These are phyloP conservation scores for Kockiozyma suomiensis DNA, from an alignment of 805 yeast species.

Conservation along the genomic window DNA sequence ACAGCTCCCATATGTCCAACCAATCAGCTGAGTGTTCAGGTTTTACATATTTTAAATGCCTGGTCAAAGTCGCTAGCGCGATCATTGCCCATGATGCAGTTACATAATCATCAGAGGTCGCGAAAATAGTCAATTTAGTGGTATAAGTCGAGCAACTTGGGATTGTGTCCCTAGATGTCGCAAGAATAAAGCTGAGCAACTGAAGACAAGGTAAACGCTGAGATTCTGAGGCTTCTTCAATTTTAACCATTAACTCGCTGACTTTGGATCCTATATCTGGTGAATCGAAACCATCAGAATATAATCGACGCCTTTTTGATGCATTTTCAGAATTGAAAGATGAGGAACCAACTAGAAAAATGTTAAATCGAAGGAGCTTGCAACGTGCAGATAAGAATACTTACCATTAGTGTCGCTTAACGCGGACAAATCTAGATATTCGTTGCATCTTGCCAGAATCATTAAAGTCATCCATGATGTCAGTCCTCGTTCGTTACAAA, in stretches of 20 bases:
- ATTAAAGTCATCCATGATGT: slow-evolving; percentile 19
- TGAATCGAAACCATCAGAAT: background rate
- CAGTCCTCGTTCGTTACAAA: slow-evolving; percentile 11
- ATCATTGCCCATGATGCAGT: slow-evolving; percentile 28
- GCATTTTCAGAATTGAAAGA: background rate
- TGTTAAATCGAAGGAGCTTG: no score
- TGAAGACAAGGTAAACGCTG: slow-evolving; percentile 15
- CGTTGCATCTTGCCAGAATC: slow-evolving; percentile 14
- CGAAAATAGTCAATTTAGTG: background rate
- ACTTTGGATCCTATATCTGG: background rate
- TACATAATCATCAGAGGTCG: slow-evolving; percentile 6
- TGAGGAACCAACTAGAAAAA: background rate
- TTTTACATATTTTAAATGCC: background rate
- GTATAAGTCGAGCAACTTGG: background rate
- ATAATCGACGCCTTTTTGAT: slow-evolving; percentile 1
- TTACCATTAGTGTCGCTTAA: background rate
- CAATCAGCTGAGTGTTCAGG: slow-evolving; percentile 4
- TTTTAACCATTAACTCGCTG: background rate
- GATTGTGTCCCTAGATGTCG: background rate
- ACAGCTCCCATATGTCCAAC: slow-evolving; percentile 15
- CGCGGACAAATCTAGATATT: background rate
- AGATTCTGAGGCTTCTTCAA: background rate
- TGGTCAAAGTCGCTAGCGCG: slow-evolving; percentile 7
- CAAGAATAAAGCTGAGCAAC: slow-evolving; percentile 10
- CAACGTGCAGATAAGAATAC: no score